phyloP scores from a whole-genome alignment of 1,139 yeast species.

The Yamadazyma aaseri region DNA sequence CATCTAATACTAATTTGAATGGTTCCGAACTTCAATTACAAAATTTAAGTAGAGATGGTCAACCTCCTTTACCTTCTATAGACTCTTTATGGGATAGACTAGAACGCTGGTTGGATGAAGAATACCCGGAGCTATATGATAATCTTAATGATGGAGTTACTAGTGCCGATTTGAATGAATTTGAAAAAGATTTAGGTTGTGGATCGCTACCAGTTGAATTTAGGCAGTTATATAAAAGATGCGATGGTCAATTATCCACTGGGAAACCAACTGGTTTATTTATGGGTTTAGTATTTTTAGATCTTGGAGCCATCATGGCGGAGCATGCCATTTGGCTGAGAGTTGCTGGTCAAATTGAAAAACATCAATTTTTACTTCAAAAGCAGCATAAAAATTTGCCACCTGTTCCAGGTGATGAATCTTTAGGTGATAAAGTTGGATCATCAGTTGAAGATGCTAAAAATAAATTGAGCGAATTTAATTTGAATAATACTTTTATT shows the following conservation, averaged over 20 bases:
- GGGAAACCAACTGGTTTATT: constrained; percentile 75
- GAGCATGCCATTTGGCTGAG: constrained; percentile 75
- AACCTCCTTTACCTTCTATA: constrained; percentile 71
- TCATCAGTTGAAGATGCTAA: constrained; percentile 17
- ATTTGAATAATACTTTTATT: constrained; percentile 33
- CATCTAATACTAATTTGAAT: constrained; percentile 27
- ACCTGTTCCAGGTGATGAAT: constrained; percentile 6
- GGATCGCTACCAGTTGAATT: constrained; percentile 69
- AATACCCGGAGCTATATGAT: constrained; percentile 78
- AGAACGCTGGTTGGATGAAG: constrained; percentile 71
- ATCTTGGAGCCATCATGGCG: constrained; percentile 66
- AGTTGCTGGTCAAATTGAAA: constrained; percentile 55
- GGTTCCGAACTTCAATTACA: constrained; percentile 42
- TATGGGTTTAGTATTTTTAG: constrained; percentile 69
- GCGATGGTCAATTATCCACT: constrained; percentile 80
- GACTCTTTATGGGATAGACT: constrained; percentile 72
- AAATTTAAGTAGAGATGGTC: constrained; percentile 47
- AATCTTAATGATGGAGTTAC: constrained; percentile 71
- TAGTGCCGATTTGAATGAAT: constrained; percentile 70
- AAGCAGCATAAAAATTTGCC: constrained; percentile 18
- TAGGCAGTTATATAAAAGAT: constrained; percentile 70
- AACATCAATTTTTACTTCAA: constrained; percentile 35
- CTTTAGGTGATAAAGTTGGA: constrained; percentile 15
- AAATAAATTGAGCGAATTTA: constrained; percentile 8
- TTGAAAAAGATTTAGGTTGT: constrained; percentile 68